These are phyloP conservation scores for Cyclanthera cordifolia DNA, from an alignment of 306 rosid species.

Conservation along the genomic window DNA sequence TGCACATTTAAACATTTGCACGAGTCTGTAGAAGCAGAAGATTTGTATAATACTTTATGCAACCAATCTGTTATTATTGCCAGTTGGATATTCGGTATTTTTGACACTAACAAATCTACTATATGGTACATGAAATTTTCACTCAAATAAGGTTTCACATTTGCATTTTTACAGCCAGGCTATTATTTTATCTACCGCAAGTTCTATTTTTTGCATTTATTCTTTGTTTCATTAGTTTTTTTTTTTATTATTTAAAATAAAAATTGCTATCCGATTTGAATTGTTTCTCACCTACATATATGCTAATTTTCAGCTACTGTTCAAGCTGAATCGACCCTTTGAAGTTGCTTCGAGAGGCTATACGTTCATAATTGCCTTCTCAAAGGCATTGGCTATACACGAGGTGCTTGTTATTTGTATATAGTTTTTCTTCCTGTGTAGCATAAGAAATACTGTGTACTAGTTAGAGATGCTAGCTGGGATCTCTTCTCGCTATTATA, in stretches of 20 bases:
- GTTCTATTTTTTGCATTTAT: neutral
- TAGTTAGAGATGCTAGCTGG: constrained; percentile 17
- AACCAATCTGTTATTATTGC: neutral
- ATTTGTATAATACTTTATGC: neutral
- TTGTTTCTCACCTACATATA: constrained; percentile 7
- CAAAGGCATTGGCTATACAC: constrained; percentile 61
- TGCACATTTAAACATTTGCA: neutral
- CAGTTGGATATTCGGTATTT: constrained; percentile 5
- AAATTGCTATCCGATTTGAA: neutral
- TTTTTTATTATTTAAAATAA: neutral
- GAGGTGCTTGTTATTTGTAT: constrained; percentile 47
- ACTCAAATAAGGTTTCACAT: neutral
- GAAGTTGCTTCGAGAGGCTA: constrained; percentile 94
- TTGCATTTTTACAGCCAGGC: neutral
- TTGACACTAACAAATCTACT: neutral
- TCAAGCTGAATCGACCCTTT: constrained; percentile 77
- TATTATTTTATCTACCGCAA: neutral
- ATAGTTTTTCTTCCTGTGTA: neutral
- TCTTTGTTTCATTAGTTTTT: neutral
- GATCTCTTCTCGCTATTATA: constrained; percentile 4
- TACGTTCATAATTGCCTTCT: constrained; percentile 82
- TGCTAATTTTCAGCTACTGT: constrained; percentile 57
- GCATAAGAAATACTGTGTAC: constrained; percentile 4
- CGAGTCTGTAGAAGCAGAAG: neutral
- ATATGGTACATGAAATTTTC: neutral